Conservation (phyloP, 2,329 filamentous ascomycete species). For the Arthrobotrys pseudoclavata region DNA sequence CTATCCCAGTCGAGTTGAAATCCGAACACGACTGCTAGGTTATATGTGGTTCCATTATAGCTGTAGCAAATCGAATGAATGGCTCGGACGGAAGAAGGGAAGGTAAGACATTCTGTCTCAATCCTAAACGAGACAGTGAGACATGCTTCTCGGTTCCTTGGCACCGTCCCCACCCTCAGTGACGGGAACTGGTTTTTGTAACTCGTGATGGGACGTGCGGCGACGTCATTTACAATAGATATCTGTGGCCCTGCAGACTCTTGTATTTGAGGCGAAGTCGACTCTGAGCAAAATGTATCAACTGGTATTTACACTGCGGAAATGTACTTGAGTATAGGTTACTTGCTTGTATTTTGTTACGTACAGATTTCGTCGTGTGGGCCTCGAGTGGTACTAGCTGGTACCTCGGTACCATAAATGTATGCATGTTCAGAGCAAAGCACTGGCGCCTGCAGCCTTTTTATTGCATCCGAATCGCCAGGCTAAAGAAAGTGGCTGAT, state of each 20-base stretch:
- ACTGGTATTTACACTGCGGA: not conserved
- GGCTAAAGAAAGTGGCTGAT: slow-evolving; percentile 50
- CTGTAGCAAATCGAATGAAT: not conserved
- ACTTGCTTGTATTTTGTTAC: slow-evolving; percentile 10
- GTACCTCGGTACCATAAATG: slow-evolving; percentile 45
- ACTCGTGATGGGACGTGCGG: slow-evolving; percentile 21
- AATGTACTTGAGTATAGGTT: not conserved
- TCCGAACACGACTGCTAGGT: slow-evolving; percentile 18
- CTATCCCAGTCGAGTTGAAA: slow-evolving; percentile 29
- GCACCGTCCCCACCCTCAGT: slow-evolving; percentile 9
- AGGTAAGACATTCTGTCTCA: slow-evolving; percentile 52
- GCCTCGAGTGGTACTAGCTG: slow-evolving; percentile 2
- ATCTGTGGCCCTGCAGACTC: not conserved
- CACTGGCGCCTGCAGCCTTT: not conserved
- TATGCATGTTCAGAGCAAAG: slow-evolving; percentile 17
- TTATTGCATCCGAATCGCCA: slow-evolving; percentile 27
- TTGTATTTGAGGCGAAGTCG: slow-evolving; percentile 9
- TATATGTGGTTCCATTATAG: slow-evolving; percentile 21
- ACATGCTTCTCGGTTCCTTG: slow-evolving; percentile 53
- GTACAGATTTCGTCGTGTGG: slow-evolving; percentile 3
- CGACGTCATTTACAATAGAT: slow-evolving; percentile 40
- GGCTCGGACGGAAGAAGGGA: slow-evolving; percentile 30
- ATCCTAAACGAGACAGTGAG: slow-evolving; percentile 54
- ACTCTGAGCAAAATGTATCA: not conserved
- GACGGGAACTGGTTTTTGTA: slow-evolving; percentile 26